Conservation (phyloP, 164 flowering plant genomes). For the Vitis rupestris region DNA sequence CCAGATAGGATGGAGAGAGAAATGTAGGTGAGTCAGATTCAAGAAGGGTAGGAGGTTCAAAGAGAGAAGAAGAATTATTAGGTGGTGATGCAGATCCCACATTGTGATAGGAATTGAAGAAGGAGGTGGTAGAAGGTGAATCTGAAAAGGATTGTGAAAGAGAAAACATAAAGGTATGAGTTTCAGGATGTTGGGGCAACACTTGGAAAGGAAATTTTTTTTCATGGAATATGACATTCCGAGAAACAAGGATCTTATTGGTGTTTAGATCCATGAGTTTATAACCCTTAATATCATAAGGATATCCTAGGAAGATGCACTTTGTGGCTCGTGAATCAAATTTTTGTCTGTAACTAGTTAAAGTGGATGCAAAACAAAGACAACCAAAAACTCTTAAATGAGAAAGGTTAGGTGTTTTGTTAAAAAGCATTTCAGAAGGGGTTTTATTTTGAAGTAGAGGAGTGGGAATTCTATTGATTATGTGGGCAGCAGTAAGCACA, state of each 20-base stretch:
- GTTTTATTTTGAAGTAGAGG: not conserved
- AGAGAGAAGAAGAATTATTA: no score
- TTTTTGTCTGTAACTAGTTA: not conserved
- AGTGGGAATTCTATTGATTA: not conserved
- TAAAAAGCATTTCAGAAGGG: not conserved
- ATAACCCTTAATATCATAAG: constrained; percentile 1
- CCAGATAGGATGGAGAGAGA: no score
- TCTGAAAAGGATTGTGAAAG: no score
- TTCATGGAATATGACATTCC: constrained; percentile 9
- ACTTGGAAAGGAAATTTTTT: not conserved
- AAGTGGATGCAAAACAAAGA: not conserved
- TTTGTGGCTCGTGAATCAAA: not conserved
- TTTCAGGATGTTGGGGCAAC: no score
- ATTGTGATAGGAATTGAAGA: no score
- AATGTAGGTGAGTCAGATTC: no score
- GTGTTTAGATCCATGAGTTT: not conserved
- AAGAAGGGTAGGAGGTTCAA: no score
- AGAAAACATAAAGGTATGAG: no score
- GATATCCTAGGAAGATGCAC: constrained; percentile 7
- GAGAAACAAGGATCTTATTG: not conserved
- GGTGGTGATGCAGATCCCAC: no score
- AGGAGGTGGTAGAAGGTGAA: no score
- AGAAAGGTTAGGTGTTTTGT: not conserved
- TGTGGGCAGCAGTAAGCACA: not conserved
- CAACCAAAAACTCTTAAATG: constrained; percentile 7